A percentile compares a stretch with the other conserved stretches of the same genome.
Conservation (phyloP, 2,329 filamentous ascomycete species). For the Aspergillus tanneri region DNA sequence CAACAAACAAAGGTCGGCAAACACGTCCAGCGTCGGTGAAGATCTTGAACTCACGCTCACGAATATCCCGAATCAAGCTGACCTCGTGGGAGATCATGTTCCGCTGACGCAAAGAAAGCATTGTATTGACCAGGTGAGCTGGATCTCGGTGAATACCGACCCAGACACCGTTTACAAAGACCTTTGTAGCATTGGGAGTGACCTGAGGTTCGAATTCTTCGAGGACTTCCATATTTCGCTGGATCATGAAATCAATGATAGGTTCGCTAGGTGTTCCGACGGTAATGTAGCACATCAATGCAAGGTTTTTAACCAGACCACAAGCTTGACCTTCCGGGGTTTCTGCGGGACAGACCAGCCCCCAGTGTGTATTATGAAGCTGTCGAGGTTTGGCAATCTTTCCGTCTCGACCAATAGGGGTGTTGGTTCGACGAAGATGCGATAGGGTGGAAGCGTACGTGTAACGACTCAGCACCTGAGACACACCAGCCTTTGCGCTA, state of each 20-base stretch:
- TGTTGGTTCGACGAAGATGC: conserved; percentile 95
- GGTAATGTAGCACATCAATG: conserved; percentile 97
- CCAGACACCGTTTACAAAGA: conserved; percentile 98
- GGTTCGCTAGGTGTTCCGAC: conserved; percentile 89
- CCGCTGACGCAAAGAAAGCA: conserved; percentile 73
- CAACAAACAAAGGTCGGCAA: conserved; percentile 88
- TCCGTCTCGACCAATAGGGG: conserved; percentile 93
- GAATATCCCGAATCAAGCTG: conserved; percentile 91
- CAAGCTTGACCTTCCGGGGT: conserved; percentile 98
- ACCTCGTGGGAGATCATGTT: conserved; percentile 88
- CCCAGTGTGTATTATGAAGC: conserved; percentile 98
- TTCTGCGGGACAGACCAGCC: conserved; percentile 92
- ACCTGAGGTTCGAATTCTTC: conserved; percentile 88
- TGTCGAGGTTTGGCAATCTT: conserved; percentile 98
- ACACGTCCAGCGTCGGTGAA: conserved; percentile 96
- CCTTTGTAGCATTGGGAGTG: conserved; percentile 91
- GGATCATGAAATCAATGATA: conserved; percentile 92
- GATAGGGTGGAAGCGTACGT: conserved; percentile 96
- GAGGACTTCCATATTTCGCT: conserved; percentile 90
- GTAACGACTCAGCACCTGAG: conserved; percentile 95
- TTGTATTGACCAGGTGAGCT: conserved; percentile 75
- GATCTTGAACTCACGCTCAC: conserved; percentile 96
- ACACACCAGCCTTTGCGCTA: conserved; percentile 92
- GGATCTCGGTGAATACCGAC: conserved; percentile 92
- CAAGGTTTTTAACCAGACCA: conserved; percentile 95